Evolutionary conservation across 768 basidiomycete species (phyloP), one percentile per base, ranked within the genome.

Genomic region (Nevesoporus exiguus): DNA sequence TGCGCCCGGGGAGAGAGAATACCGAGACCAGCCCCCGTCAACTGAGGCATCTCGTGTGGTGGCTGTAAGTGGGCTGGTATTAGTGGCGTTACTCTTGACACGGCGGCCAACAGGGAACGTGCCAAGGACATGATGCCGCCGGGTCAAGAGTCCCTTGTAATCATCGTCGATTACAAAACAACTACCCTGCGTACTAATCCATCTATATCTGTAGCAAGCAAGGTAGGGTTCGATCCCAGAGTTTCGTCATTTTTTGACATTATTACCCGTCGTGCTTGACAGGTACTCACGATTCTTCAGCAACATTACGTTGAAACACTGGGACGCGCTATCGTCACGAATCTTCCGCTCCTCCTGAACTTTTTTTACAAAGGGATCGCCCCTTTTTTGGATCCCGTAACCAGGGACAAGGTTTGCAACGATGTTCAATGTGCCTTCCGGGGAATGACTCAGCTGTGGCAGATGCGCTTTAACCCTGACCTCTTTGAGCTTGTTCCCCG

Each of bases 401-500:
- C 93, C 0, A 77, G 89, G 41, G 90, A 93, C 64, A 95, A 94
- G 83, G 88, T 87, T 24, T 36, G 8, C 1, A 40, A 30, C 27
- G 0, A 7, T 34, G 2, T 30, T 24, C 15, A 6, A 24, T 30
- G 22, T n/a, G 29, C 15, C 30, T 39, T 37, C 24, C 31, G 51
- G 33, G 24, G 15, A 19, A 7, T 49, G 31, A 57, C 58, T 49
- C 7, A 41, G 22, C 29, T 17, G 8, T 37, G 42, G 10, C 40
- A 90, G 88, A 90, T 94, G 85, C 83, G 86, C 22, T 94, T 95
- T 69, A 95, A 95, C 65, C 91, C 93, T 5, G 79, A 91, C 61
- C 75, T 95, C 6, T 68, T 78, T 36, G 87, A 90, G 55, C 81
- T 95, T 41, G 77, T 93, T 21, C 87, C 90, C 6, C 72, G 70